Evolutionary conservation across 2,329 filamentous ascomycete species (phyloP), one percentile per base, ranked within the genome.

Genomic region (Diplodia corticola): DNA sequence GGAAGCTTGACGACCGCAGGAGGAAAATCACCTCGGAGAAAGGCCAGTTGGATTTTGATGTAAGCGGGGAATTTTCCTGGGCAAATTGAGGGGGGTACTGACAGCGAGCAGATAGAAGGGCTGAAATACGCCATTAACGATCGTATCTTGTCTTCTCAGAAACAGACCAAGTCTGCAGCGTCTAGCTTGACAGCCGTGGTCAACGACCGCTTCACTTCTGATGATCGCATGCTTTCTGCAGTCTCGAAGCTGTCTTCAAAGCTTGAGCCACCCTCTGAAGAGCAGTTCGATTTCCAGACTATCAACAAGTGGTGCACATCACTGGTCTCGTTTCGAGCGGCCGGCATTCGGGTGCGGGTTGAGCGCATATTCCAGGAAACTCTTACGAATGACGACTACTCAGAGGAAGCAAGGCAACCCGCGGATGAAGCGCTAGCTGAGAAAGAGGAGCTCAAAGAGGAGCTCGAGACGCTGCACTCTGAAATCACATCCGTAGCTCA

Each of bases 401-500:
- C 67, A 4, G 70, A 73, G 1, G 79, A 78, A 6, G 83, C 86
- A 55, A 80, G 83, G 10, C 80, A 2, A 15, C 13, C 64, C 2
- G 71, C 73, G 3, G 79, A 78, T 5, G 84, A 86, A 57, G 80
- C 84, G 10, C 78, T 77, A 15, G 80, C 83, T 3, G 83, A 85
- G 26, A 82, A 85, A 26, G 77, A 77, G 6, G 83, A 83, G 1
- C 73, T 90, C 2, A 84, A 88, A 70, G 84, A 85, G 35, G 89
- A 91, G 71, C 80, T 92, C 0, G 88, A 91, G 69, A 90, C 88
- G 4, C 79, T 92, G 3, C 89, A 90, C 70, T 80, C 87, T 0
- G 90, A 92, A 72, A 88, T 92, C 48, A 79, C 89, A 0, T 86
- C 89, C 0, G 87, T 92, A 1, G 85, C 88, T 6, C 86, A 90